Evolutionary conservation across 495 filamentous ascomycete genomes (phyloP).

Genomic region (Aspergillus incahuasiensis): DNA sequence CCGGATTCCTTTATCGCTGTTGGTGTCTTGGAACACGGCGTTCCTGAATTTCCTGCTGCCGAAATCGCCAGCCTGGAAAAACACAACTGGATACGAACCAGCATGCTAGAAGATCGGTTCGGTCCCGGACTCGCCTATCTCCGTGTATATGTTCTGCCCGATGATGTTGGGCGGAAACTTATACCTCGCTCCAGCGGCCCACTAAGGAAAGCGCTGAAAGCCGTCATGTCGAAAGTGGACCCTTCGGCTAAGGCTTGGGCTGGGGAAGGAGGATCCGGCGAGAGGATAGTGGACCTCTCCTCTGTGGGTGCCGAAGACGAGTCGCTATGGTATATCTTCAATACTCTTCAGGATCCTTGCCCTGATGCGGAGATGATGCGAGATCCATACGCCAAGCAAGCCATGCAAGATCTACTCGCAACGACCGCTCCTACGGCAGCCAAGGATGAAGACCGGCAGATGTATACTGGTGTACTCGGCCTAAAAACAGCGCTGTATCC

Average conservation of each 20-base stretch:
- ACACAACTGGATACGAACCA: constrained; percentile 32
- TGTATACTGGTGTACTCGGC: constrained; percentile 45
- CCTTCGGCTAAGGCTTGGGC: constrained; percentile 52
- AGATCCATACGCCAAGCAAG: constrained; percentile 52
- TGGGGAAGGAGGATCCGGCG: constrained; percentile 27
- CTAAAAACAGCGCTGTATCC: constrained; percentile 66
- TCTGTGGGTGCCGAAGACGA: constrained; percentile 37
- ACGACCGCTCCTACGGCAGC: neutral
- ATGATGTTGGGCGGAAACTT: constrained; percentile 53
- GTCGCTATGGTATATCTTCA: constrained; percentile 82
- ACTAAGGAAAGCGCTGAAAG: constrained; percentile 42
- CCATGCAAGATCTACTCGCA: constrained; percentile 58
- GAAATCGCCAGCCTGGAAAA: constrained; percentile 27
- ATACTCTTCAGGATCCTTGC: constrained; percentile 69
- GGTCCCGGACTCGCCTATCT: constrained; percentile 25
- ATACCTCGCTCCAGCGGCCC: constrained; percentile 39
- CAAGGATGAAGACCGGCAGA: constrained; percentile 3
- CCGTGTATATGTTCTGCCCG: constrained; percentile 63
- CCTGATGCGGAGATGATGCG: constrained; percentile 49
- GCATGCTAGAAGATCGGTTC: constrained; percentile 9
- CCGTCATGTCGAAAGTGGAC: constrained; percentile 54
- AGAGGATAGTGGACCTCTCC: constrained; percentile 5
- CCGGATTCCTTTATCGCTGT: constrained; percentile 17
- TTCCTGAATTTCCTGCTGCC: constrained; percentile 14
- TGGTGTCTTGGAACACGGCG: constrained; percentile 16